Conservation (phyloP, 2,329 filamentous ascomycete genomes). For the Cladosporium sp. region DNA sequence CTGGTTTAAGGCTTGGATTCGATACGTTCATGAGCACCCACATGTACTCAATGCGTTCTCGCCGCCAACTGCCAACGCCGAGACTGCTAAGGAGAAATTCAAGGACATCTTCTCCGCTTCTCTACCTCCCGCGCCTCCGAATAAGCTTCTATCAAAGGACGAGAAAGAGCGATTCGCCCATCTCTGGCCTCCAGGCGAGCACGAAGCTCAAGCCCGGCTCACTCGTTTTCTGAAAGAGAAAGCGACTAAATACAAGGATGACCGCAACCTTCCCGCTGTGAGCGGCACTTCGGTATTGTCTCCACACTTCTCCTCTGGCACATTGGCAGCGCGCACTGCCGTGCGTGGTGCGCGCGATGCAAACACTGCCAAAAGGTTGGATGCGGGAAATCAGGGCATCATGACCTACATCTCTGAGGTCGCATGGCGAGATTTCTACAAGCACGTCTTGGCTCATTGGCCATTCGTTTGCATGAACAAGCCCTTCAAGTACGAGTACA, state of each 20-base stretch:
- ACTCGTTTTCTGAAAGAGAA: conserved; percentile 67
- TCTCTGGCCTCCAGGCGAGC: conserved; percentile 75
- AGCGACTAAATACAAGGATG: conserved; percentile 61
- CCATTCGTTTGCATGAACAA: conserved; percentile 80
- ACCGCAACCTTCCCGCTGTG: conserved; percentile 65
- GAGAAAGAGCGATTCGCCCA: conserved; percentile 58
- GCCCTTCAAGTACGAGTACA: conserved; percentile 80
- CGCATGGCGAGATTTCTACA: conserved; percentile 87
- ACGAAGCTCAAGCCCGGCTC: conserved; percentile 66
- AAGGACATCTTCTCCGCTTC: conserved; percentile 58
- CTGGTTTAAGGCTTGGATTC: conserved; percentile 77
- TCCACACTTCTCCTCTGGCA: conserved; percentile 70
- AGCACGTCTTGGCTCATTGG: conserved; percentile 80
- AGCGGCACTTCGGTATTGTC: conserved; percentile 68
- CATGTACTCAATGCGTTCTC: conserved; percentile 65
- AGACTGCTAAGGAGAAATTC: conserved; percentile 50
- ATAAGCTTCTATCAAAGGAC: conserved; percentile 61
- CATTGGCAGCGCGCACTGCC: conserved; percentile 66
- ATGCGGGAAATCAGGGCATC: conserved; percentile 66
- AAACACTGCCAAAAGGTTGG: conserved; percentile 64
- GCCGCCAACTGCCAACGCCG: conserved; percentile 58
- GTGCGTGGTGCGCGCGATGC: conserved; percentile 62
- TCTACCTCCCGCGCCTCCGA: conserved; percentile 63
- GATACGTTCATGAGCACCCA: conserved; percentile 68
- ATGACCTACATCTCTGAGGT: conserved; percentile 77